Conservation (phyloP, 192 early-diverging fungal genomes). For the Coemansia sp. region DNA sequence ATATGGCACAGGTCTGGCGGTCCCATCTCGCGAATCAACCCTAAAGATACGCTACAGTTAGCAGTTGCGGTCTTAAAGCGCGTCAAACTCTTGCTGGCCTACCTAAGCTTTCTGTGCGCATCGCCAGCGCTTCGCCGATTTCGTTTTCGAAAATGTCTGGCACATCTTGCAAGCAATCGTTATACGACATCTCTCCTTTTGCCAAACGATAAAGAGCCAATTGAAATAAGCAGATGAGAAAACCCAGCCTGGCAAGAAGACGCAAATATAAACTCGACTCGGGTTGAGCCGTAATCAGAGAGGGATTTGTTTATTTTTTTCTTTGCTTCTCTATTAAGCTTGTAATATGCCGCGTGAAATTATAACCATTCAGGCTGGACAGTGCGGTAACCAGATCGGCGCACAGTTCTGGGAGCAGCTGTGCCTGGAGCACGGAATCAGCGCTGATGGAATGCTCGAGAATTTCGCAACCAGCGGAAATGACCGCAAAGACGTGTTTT, state of each 20-base stretch:
- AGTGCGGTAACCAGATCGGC: constrained; percentile 98
- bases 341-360: constrained; percentile 81
- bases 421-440: constrained; percentile 94
- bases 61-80: background rate
- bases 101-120: constrained; percentile 91
- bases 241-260: background rate
- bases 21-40: constrained; percentile 86
- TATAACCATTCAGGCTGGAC: constrained; percentile 93
- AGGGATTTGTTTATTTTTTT: no score
- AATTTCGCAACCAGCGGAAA: constrained; percentile 84
- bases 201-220: background rate
- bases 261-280: background rate
- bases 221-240: background rate
- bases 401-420: constrained; percentile 93
- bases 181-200: constrained; percentile 28
- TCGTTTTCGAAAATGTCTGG: constrained; percentile 97
- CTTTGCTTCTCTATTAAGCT: no score
- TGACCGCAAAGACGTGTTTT: constrained; percentile 98
- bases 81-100: constrained; percentile 16
- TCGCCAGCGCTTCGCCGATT: constrained; percentile 80
- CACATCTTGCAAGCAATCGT: constrained; percentile 76
- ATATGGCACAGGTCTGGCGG: constrained; percentile 98
- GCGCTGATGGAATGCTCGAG: constrained; percentile 88
- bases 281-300: background rate
- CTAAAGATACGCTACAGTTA: constrained; percentile 32